Conservation (phyloP, 2,329 filamentous ascomycete species). For the Talaromyces sp. region DNA sequence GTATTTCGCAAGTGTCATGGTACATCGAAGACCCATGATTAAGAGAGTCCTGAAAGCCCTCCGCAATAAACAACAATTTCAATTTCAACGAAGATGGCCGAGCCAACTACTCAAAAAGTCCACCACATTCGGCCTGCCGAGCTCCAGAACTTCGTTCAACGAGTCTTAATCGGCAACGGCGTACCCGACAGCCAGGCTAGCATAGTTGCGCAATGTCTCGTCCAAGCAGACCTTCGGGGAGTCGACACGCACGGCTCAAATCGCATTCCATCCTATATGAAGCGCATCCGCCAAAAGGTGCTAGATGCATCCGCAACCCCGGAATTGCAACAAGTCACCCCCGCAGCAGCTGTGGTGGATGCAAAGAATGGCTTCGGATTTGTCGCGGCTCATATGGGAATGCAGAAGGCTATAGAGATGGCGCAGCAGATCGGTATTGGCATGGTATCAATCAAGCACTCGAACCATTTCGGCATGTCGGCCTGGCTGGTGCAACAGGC, state of each 20-base stretch:
- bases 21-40: neutral
- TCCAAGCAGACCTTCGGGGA: constrained; percentile 71
- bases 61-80: neutral
- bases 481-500: constrained; percentile 78
- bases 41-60: no score
- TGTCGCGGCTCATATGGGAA: constrained; percentile 62
- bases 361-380: constrained; percentile 73
- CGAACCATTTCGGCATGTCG: constrained; percentile 80
- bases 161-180: constrained; percentile 44
- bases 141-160: constrained; percentile 26
- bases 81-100: neutral
- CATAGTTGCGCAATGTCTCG: constrained; percentile 63
- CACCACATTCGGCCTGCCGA: constrained; percentile 3
- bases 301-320: constrained; percentile 61
- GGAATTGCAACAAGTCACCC: constrained; percentile 59
- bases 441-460: constrained; percentile 70
- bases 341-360: constrained; percentile 65
- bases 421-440: constrained; percentile 65
- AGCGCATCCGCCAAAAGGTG: constrained; percentile 65
- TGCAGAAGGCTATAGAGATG: constrained; percentile 64
- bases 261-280: constrained; percentile 73
- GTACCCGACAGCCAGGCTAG: constrained; percentile 57
- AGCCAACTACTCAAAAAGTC: neutral
- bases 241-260: constrained; percentile 78
- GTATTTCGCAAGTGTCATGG: neutral